phyloP scores from a whole-genome alignment of 345 rosid species.

The Eucalyptus pauciflora region DNA sequence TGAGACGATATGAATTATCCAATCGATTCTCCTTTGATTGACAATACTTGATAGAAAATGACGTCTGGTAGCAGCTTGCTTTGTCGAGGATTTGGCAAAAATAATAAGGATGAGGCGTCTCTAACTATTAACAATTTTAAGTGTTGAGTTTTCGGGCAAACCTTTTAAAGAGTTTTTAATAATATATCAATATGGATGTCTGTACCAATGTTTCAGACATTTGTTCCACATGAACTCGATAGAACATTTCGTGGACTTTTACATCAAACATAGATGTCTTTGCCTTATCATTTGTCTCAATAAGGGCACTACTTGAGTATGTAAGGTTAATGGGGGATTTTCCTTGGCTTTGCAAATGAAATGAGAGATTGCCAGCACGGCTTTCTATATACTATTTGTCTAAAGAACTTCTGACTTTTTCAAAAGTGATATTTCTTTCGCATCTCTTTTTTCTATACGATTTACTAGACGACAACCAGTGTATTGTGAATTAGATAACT shows the following conservation, averaged over 20 bases:
- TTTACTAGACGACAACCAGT: rapidly evolving
- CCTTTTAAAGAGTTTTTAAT: too few species aligned
- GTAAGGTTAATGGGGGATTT: not conserved
- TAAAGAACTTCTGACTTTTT: not conserved
- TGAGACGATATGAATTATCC: too few species aligned
- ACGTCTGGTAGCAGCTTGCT: too few species aligned
- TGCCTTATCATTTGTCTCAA: not conserved
- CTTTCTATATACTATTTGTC: not conserved
- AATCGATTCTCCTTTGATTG: too few species aligned
- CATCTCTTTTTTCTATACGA: not conserved
- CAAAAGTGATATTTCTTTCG: not conserved
- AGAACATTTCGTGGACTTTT: not conserved
- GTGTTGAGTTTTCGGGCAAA: too few species aligned
- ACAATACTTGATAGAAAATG: too few species aligned
- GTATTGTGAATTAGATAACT: not conserved
- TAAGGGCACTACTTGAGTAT: not conserved
- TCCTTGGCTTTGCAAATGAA: not conserved
- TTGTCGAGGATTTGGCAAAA: too few species aligned
- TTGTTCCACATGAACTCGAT: not conserved
- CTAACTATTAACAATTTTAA: too few species aligned
- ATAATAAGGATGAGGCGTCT: too few species aligned
- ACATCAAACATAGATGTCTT: not conserved
- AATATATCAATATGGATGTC: too few species aligned
- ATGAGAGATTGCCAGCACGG: rapidly evolving
- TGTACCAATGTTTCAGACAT: not conserved